These are phyloP conservation scores for Dactylellina cionopaga DNA, from an alignment of 2,329 filamentous ascomycete species.

Conservation along the genomic window DNA sequence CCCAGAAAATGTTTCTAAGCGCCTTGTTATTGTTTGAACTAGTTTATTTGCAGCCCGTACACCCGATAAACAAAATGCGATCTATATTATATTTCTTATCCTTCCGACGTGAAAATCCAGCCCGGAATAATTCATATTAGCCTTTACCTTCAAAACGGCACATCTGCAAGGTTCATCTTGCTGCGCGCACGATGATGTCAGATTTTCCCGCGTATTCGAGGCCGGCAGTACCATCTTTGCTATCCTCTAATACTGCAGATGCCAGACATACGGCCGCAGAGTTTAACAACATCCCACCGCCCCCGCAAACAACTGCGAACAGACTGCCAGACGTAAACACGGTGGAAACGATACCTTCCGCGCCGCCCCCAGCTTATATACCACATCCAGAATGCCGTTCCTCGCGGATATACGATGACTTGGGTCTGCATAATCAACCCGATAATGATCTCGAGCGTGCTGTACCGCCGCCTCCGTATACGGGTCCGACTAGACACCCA, in stretches of 20 bases:
- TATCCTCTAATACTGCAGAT: not conserved
- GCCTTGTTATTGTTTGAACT: slow-evolving; percentile 18
- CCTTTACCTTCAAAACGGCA: slow-evolving; percentile 27
- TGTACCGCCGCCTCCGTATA: slow-evolving; percentile 43
- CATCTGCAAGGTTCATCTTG: slow-evolving; percentile 13
- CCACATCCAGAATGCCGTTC: slow-evolving; percentile 40
- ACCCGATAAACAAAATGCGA: slow-evolving; percentile 2
- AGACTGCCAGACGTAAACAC: slow-evolving; percentile 8
- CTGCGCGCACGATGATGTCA: slow-evolving; percentile 37
- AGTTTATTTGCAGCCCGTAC: too few relatives aligned
- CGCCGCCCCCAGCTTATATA: slow-evolving; percentile 45
- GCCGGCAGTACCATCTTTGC: not conserved
- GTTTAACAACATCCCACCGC: not conserved
- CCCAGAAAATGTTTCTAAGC: slow-evolving; percentile 13
- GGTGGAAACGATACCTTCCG: slow-evolving; percentile 34
- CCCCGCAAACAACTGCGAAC: not conserved
- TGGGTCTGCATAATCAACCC: not conserved
- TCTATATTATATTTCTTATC: slow-evolving; percentile 25
- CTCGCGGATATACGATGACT: slow-evolving; percentile 38
- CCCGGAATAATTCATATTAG: slow-evolving; percentile 15
- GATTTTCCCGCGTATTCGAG: slow-evolving; percentile 24
- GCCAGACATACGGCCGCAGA: slow-evolving; percentile 1
- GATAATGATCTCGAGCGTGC: slow-evolving; percentile 40
- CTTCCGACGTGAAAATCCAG: slow-evolving; percentile 17
- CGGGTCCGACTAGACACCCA: slow-evolving; percentile 8